phyloP scores from a whole-genome alignment of 2,329 filamentous ascomycete species.

The Cladosporium colombiae region DNA sequence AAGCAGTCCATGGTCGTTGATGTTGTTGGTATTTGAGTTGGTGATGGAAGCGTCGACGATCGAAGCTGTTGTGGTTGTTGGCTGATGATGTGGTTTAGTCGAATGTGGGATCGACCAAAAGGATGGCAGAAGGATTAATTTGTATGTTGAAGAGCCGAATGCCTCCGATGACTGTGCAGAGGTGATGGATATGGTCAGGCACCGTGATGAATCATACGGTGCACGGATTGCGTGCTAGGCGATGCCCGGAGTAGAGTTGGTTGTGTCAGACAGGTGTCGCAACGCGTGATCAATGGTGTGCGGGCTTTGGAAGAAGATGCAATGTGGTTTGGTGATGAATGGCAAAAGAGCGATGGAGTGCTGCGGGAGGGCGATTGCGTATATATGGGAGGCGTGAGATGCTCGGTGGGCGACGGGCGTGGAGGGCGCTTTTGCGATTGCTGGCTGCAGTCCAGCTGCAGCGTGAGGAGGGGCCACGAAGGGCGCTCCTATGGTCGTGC shows the following conservation, averaged over 20 bases:
- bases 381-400: constrained; percentile 14
- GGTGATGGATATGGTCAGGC: constrained; percentile 18
- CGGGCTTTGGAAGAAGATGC: background rate
- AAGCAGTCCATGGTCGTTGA: constrained; percentile 63
- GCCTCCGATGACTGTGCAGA: constrained; percentile 17
- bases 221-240: constrained; percentile 27
- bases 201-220: constrained; percentile 24
- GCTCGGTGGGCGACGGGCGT: background rate
- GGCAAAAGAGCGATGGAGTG: constrained; percentile 8
- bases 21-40: constrained; percentile 8
- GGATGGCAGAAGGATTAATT: background rate
- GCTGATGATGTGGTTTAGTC: constrained; percentile 6
- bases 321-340: constrained; percentile 3
- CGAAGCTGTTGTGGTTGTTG: background rate
- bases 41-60: background rate
- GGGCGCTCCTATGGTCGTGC: background rate
- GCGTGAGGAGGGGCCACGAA: constrained; percentile 6
- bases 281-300: constrained; percentile 16
- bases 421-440: constrained; percentile 14
- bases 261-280: constrained; percentile 13
- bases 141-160: constrained; percentile 19
- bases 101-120: background rate
- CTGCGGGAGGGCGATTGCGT: constrained; percentile 13
- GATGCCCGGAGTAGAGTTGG: constrained; percentile 16
- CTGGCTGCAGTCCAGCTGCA: constrained; percentile 15